Evolutionary conservation across 73 alveolate species (phyloP).

Genomic region (Strombidium stylifer): DNA sequence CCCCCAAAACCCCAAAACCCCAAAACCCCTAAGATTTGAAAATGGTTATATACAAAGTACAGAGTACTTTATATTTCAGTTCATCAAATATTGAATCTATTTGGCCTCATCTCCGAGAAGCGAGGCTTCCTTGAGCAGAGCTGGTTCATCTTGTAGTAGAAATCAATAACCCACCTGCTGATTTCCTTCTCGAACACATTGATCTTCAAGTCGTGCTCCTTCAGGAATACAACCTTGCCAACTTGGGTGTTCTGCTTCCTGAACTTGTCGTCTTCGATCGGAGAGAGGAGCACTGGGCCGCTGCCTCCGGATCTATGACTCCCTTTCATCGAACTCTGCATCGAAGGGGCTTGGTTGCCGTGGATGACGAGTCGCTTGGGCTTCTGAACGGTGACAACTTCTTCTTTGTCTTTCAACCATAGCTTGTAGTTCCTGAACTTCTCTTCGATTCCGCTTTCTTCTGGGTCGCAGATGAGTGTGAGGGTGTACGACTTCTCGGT

Average conservation of each 20-base stretch:
- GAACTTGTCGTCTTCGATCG: too few species aligned
- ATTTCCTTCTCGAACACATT: slow-evolving; percentile 38
- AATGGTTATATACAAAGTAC: not conserved
- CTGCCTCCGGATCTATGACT: not conserved
- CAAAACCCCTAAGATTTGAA: not conserved
- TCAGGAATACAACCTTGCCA: slow-evolving; percentile 53
- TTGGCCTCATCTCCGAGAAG: slow-evolving; percentile 68
- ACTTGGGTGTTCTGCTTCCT: slow-evolving; percentile 18
- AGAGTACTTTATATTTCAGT: not conserved
- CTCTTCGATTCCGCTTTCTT: slow-evolving; percentile 24
- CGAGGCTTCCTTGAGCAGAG: slow-evolving; percentile 47
- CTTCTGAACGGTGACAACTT: slow-evolving; percentile 29
- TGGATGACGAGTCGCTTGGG: too few species aligned
- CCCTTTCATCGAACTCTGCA: slow-evolving; percentile 3
- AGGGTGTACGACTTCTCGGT: slow-evolving; percentile 24
- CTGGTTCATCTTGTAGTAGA: slow-evolving; percentile 36
- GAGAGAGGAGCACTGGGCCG: too few species aligned
- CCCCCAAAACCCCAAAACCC: not conserved
- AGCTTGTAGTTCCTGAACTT: slow-evolving; percentile 1
- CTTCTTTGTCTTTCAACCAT: slow-evolving; percentile 8
- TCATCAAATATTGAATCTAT: slow-evolving; percentile 33
- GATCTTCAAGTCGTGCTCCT: slow-evolving; percentile 38
- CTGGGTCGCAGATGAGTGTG: slow-evolving; percentile 28
- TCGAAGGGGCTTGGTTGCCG: not conserved
- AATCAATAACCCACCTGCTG: slow-evolving; percentile 51